Conservation (phyloP, 441 rosid species). For the Melastoma candidum region DNA sequence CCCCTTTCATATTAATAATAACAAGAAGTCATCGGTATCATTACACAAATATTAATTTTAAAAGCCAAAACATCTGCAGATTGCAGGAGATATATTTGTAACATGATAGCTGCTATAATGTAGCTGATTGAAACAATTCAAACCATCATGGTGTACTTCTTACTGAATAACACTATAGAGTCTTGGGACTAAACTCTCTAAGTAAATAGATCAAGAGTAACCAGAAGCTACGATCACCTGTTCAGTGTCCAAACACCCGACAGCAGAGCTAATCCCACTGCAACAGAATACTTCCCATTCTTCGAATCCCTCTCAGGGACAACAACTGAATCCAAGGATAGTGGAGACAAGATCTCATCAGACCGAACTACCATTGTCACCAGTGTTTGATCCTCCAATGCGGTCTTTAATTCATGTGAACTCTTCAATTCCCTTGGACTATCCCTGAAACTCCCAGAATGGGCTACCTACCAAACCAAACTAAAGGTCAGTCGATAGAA, state of each 20-base stretch:
- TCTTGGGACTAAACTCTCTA: no score
- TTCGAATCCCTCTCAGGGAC: conserved; percentile 55
- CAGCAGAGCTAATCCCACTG: conserved; percentile 56
- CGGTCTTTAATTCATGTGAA: conserved; percentile 29
- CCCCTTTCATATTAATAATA: no score
- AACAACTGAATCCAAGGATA: conserved; percentile 76
- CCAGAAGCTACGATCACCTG: conserved; percentile 34
- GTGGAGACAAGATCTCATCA: conserved; percentile 76
- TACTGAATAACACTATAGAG: no score
- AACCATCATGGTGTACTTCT: not conserved
- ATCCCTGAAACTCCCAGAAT: no score
- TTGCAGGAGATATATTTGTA: conserved; percentile 1
- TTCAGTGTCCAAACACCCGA: conserved; percentile 69
- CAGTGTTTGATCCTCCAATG: conserved; percentile 43
- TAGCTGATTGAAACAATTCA: not conserved
- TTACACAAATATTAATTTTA: no score
- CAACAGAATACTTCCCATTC: conserved; percentile 44
- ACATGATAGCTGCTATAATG: not conserved
- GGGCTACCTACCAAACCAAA: no score
- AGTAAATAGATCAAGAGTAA: no score
- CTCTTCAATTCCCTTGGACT: conserved; percentile 24
- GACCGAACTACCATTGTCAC: conserved; percentile 32
- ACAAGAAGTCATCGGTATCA: no score
- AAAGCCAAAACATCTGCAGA: not conserved
- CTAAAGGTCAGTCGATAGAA: no score